phyloP scores from a whole-genome alignment of 2,329 filamentous ascomycete species.

The Penicillium thymicola region DNA sequence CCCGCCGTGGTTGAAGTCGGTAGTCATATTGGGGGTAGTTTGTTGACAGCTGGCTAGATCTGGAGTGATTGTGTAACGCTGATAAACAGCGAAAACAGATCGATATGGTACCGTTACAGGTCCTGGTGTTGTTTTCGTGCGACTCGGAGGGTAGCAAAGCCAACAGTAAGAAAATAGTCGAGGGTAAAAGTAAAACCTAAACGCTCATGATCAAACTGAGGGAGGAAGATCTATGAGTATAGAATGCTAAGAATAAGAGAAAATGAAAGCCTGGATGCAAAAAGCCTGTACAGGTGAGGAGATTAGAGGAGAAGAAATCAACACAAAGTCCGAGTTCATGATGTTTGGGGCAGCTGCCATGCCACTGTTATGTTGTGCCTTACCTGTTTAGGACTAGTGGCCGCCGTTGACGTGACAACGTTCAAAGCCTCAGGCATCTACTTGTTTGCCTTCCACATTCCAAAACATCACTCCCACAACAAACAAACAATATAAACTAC shows the following conservation, averaged over 20 bases:
- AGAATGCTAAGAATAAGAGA: conserved; percentile 26
- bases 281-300: conserved; percentile 13
- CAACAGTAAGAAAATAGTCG: conserved; percentile 15
- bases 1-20: conserved; percentile 63
- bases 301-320: conserved; percentile 20
- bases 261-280: neutral
- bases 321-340: conserved; percentile 27
- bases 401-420: conserved; percentile 41
- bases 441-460: conserved; percentile 5
- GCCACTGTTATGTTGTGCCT: conserved; percentile 43
- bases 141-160: conserved; percentile 7
- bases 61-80: conserved; percentile 1
- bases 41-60: neutral
- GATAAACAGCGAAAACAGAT: conserved; percentile 5
- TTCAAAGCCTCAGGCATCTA: conserved; percentile 25
- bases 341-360: conserved; percentile 35
- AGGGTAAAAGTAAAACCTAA: conserved; percentile 20
- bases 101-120: conserved; percentile 3
- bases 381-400: conserved; percentile 32
- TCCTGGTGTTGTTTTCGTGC: neutral
- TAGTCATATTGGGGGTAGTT: conserved; percentile 41
- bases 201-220: conserved; percentile 28
- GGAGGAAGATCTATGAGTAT: neutral
- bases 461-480: neutral
- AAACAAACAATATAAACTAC: neutral